Evolutionary conservation across 345 rosid genomes (phyloP).

Genomic region (Nasturtium officinale): DNA sequence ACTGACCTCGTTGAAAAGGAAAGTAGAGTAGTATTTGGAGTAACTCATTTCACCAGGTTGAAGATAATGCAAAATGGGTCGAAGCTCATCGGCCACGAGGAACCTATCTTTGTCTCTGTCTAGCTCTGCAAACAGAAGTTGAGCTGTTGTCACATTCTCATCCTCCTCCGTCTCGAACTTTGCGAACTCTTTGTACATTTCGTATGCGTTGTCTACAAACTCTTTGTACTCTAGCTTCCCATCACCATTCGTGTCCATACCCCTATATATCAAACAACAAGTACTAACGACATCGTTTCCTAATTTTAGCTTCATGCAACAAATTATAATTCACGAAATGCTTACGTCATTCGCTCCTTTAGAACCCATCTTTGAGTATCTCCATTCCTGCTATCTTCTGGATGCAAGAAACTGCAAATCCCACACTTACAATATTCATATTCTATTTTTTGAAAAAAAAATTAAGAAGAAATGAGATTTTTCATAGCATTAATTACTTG

Average conservation of each 20-base stretch:
- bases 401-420: conserved; percentile 65
- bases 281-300: background rate
- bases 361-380: conserved; percentile 60
- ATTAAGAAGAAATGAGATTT: background rate
- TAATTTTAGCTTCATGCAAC: background rate
- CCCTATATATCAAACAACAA: conserved; percentile 42
- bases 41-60: conserved; percentile 66
- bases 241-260: conserved; percentile 58
- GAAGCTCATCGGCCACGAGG: conserved; percentile 55
- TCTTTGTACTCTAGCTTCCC: conserved; percentile 59
- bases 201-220: conserved; percentile 50
- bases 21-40: conserved; percentile 57
- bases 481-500: conserved; percentile 43
- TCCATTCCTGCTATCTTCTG: conserved; percentile 65
- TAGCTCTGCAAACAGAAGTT: conserved; percentile 56
- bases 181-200: conserved; percentile 51
- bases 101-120: conserved; percentile 60
- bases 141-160: conserved; percentile 41
- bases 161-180: conserved; percentile 47
- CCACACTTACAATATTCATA: background rate
- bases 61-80: conserved; percentile 61
- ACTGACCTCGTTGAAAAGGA: conserved; percentile 57
- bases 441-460: background rate
- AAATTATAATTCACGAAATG: background rate
- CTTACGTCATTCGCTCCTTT: conserved; percentile 57